These are phyloP conservation scores for Camellia japonica DNA, from an alignment of 148 eudicot species.

Conservation along the genomic window DNA sequence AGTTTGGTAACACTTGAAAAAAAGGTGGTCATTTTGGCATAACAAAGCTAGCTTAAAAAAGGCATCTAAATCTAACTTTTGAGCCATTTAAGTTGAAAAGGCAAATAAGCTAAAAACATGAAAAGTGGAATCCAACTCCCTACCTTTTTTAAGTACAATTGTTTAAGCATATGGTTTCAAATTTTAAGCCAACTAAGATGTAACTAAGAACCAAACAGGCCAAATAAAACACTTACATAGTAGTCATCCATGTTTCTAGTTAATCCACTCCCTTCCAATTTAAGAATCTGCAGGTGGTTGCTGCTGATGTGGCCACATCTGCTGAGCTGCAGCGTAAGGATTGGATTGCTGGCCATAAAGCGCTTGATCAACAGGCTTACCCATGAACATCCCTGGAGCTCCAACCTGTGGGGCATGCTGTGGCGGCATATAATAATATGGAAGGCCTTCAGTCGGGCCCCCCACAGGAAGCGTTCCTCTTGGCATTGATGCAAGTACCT, in stretches of 20 bases:
- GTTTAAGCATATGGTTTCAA: too few species aligned
- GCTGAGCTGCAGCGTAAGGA: conserved; percentile 29
- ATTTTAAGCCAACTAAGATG: too few species aligned
- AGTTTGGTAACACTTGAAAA: too few species aligned
- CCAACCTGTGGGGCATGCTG: conserved; percentile 35
- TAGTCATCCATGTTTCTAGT: neutral
- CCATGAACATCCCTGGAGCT: conserved; percentile 33
- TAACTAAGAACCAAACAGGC: too few species aligned
- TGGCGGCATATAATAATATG: conserved; percentile 32
- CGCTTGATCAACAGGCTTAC: conserved; percentile 36
- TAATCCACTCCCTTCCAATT: conserved; percentile 5
- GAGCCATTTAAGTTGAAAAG: too few species aligned
- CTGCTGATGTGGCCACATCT: conserved; percentile 43
- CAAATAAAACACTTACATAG: neutral
- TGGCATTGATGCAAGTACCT: conserved; percentile 27
- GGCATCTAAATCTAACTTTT: too few species aligned
- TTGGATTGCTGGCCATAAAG: conserved; percentile 38
- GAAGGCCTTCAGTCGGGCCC: conserved; percentile 27
- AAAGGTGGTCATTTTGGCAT: too few species aligned
- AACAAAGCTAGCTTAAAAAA: too few species aligned
- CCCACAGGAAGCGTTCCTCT: conserved; percentile 31
- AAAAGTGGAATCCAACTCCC: too few species aligned
- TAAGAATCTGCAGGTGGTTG: conserved; percentile 34
- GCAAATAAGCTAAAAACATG: too few species aligned
- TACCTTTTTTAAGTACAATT: too few species aligned